Evolutionary conservation across 805 yeast genomes (phyloP), one percentile per base, ranked within the genome.

Genomic region (Danielia oregonensis): DNA sequence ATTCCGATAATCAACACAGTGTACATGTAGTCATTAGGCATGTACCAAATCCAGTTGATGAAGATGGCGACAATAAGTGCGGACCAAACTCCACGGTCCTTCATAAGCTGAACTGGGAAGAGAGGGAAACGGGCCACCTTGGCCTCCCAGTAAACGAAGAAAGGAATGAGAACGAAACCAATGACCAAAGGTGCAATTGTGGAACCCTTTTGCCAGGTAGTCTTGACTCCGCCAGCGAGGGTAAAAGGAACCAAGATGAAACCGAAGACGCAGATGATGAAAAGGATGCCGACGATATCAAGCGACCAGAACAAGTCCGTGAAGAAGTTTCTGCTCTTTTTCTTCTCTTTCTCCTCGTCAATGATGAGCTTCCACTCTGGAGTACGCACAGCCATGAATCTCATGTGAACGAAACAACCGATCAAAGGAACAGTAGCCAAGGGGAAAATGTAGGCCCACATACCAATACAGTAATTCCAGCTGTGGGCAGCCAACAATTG

Each of bases 361-460:
- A 49, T 51, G 24, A 79, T 44, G 3, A 50, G 57, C 17, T 54
- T 49, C 72, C 79, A 69, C 39, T 77, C 79, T n/a, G 65, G 68
- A 12, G 75, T 70, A 36, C 63, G 71, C 11, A 68, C 49, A 10
- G 86, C 88, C 37, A 57, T 52, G 44, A 58, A 60, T 44, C 70
- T 55, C 83, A 81, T 78, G 55, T 79, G 81, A 3, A 68, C 12
- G 48, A 78, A 61, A 49, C 80, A 70, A 4, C 46, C 42, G 6
- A 80, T 44, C 33, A 83, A 56, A 14, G 89, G 91, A n/a, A 83
- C 33, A 44, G 80, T 64, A 4, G 78, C 52, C 24, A 80, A 61
- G 23, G 89, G 89, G 68, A 78, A 74, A 43, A 83, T 80, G 47
- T 80, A 78, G 2, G 88, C 87, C 84, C 84, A 83, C 74, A 83